A percentile compares a stretch with the other conserved stretches of the same genome.
These are phyloP conservation scores for Fusarium camptoceras DNA, from an alignment of 2,329 filamentous ascomycete genomes.

Conservation along the genomic window DNA sequence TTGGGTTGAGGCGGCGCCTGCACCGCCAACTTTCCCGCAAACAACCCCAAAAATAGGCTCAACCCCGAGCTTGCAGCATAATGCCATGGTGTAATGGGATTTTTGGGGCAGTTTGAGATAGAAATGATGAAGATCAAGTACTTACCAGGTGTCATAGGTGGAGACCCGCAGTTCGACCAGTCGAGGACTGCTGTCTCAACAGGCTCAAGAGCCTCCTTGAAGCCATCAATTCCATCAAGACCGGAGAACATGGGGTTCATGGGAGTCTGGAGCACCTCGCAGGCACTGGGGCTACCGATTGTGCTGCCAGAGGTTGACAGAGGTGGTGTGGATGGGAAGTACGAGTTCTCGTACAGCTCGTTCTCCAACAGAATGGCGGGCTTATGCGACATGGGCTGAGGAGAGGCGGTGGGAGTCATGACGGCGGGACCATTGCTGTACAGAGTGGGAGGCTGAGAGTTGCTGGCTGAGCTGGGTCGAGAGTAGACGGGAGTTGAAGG, in stretches of 20 bases:
- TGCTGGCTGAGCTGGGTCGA: conserved; percentile 72
- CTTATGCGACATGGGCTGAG: conserved; percentile 79
- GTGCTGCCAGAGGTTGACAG: conserved; percentile 87
- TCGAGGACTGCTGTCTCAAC: conserved; percentile 81
- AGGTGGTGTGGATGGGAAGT: conserved; percentile 87
- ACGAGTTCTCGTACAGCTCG: conserved; percentile 75
- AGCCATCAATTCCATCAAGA: conserved; percentile 70
- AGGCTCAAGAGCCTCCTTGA: conserved; percentile 78
- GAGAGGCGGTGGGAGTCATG: conserved; percentile 81
- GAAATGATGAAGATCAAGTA: conserved; percentile 43
- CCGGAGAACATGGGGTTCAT: conserved; percentile 82
- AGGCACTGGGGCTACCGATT: conserved; percentile 85
- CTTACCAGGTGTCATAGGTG: conserved; percentile 92
- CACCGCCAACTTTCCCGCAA: conserved; percentile 27
- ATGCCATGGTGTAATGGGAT: conserved; percentile 22
- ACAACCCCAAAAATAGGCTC: conserved; percentile 39
- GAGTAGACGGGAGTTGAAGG: conserved; percentile 74
- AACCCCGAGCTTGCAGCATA: conserved; percentile 26
- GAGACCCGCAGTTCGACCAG: conserved; percentile 82
- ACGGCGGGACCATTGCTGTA: conserved; percentile 69
- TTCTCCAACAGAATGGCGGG: conserved; percentile 83
- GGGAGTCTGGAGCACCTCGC: conserved; percentile 83
- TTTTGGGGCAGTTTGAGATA: conserved; percentile 8
- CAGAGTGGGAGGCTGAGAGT: conserved; percentile 71
- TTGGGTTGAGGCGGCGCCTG: conserved; percentile 30